These are phyloP conservation scores for Plasmopara muralis DNA, from an alignment of 352 stramenopile species.

Conservation along the genomic window DNA sequence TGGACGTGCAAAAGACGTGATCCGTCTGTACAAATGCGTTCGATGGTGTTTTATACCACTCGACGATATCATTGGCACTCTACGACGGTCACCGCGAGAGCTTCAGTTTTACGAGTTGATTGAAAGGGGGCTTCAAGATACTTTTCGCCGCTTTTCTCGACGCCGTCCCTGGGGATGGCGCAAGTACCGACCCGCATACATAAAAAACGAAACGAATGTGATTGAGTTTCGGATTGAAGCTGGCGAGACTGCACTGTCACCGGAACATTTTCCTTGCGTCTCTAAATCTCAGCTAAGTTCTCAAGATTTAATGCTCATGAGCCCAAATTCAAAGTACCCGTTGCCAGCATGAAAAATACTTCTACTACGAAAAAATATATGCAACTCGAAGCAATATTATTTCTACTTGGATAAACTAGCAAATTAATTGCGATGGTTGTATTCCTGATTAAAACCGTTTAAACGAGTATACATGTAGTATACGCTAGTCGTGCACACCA, in stretches of 20 bases:
- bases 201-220: slow-evolving; percentile 31
- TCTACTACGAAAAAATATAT: too few relatives aligned
- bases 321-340: slow-evolving; percentile 6
- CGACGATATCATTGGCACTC: slow-evolving; percentile 45
- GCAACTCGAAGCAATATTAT: background rate
- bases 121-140: slow-evolving; percentile 22
- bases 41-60: slow-evolving; percentile 59
- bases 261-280: slow-evolving; percentile 14
- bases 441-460: too few relatives aligned
- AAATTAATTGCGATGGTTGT: background rate
- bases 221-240: slow-evolving; percentile 62
- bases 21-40: slow-evolving; percentile 49
- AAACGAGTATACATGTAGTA: background rate
- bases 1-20: slow-evolving; percentile 33
- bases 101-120: slow-evolving; percentile 60
- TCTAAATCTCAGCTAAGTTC: slow-evolving; percentile 2
- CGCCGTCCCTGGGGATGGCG: slow-evolving; percentile 26
- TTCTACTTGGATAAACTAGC: background rate
- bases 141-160: slow-evolving; percentile 23
- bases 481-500: slow-evolving; percentile 2
- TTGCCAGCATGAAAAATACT: background rate
- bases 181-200: slow-evolving; percentile 24
- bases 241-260: slow-evolving; percentile 30
- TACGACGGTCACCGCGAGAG: slow-evolving; percentile 34
- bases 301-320: slow-evolving; percentile 11